Evolutionary conservation across 164 flowering plant genomes (phyloP).

Genomic region (Aristolochia californica): DNA sequence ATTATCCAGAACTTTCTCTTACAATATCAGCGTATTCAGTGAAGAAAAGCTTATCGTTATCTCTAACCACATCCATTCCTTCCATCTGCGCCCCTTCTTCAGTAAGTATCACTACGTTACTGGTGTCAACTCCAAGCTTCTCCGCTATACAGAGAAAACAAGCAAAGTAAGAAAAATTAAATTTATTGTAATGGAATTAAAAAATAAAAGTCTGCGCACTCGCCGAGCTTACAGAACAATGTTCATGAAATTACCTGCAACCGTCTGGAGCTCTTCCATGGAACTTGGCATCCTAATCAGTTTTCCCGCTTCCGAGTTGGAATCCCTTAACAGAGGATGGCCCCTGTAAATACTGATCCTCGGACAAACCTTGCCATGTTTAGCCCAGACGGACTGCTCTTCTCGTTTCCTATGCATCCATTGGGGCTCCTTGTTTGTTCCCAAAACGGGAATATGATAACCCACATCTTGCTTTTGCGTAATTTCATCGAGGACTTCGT

Average conservation of each 20-base stretch:
- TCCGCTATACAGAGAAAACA: constrained; percentile 29
- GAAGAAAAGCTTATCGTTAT: constrained; percentile 68
- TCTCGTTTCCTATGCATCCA: constrained; percentile 7
- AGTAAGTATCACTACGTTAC: constrained; percentile 35
- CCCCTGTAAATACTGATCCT: constrained; percentile 74
- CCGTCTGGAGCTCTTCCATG: constrained; percentile 50
- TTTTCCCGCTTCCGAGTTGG: constrained; percentile 44
- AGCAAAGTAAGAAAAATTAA: not conserved
- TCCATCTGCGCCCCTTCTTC: constrained; percentile 83
- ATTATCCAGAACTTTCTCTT: not conserved
- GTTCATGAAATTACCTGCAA: constrained; percentile 44
- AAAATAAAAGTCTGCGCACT: too few relatives aligned
- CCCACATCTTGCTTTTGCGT: constrained; percentile 35
- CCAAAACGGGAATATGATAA: constrained; percentile 30
- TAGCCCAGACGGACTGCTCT: constrained; percentile 6
- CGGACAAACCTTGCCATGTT: constrained; percentile 3
- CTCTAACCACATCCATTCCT: constrained; percentile 72
- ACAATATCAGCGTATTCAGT: constrained; percentile 18
- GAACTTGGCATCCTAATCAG: constrained; percentile 59
- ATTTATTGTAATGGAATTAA: too few relatives aligned
- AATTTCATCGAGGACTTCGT: constrained; percentile 28
- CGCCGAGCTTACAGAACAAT: not conserved
- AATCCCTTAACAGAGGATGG: constrained; percentile 48
- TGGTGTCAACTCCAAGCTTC: constrained; percentile 56
- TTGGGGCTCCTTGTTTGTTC: constrained; percentile 7